Conservation (phyloP, 208 protist genomes). For the Wallacemonas sp. region DNA sequence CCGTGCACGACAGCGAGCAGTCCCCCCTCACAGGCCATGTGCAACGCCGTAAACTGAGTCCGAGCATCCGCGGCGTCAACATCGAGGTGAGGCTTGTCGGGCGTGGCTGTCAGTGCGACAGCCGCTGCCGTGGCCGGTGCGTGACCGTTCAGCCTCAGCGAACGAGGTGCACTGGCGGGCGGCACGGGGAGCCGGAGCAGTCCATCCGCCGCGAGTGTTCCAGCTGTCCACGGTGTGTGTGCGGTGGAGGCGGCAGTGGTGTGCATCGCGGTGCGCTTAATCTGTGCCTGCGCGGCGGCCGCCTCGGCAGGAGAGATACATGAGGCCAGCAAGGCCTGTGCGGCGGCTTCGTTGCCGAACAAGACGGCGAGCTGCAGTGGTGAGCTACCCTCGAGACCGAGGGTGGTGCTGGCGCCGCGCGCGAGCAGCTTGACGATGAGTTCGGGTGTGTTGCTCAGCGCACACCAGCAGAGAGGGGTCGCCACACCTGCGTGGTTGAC, state of each 20-base stretch:
- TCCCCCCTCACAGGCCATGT: slow-evolving; percentile 77
- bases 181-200: no score
- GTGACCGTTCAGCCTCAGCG: no score
- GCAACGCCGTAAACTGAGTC: slow-evolving; percentile 65
- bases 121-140: no score
- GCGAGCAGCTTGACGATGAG: slow-evolving; percentile 52
- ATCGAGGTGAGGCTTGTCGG: slow-evolving; percentile 43
- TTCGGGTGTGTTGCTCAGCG: slow-evolving; percentile 65
- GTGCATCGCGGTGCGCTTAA: no score
- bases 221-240: no score
- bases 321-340: slow-evolving; percentile 44
- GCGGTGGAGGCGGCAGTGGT: no score
- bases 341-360: slow-evolving; percentile 60
- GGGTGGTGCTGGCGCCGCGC: slow-evolving; percentile 51
- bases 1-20: slow-evolving; percentile 43
- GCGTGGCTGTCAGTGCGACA: no score
- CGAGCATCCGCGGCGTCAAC: slow-evolving; percentile 69
- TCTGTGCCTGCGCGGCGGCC: neutral
- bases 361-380: slow-evolving; percentile 70
- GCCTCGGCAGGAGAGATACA: neutral
- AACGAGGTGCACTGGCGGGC: no score
- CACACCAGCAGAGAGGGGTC: slow-evolving; percentile 78
- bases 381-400: slow-evolving; percentile 58
- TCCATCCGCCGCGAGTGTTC: no score
- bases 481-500: slow-evolving; percentile 76